Base-by-base conservation (phyloP, 805 yeast genomes). In the Lipomyces sp. region DNA sequence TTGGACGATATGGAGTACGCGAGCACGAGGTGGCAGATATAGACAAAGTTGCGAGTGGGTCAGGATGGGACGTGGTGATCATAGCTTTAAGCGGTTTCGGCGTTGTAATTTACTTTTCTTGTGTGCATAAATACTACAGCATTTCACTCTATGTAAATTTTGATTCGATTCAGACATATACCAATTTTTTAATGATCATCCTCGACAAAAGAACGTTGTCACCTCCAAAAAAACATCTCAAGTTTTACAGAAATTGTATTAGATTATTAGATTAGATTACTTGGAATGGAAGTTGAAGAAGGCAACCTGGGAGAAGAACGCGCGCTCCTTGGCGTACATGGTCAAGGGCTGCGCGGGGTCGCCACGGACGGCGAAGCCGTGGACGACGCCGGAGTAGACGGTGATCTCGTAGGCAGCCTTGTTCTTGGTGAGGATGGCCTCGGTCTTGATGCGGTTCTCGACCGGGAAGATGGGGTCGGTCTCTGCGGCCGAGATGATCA, bases 401-500 rank as follows among this genome's bases (percentile, higher is more conserved):
- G 81, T 79, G 23, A 83, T 61, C 68, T 79, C 82, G 71, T 78
- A 89, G 37, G 72, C 72, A 34, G 79, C 79, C 48, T 74, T 75
- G 47, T 74, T 74, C 57, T 77, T 77, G 51, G 69, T 69, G 61
- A 84, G 76, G 59, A 75, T 77, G 8, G 68, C 78, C 68, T 82
- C 87, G 24, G 90, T 78, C 61, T 73, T 61, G 51, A 67, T 72
- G 70, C 95, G 82, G 61, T 79, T 69, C 46, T 86, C 93, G 0
- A 66, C 66, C 2, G 88, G 64, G 76, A 83, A 90, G 44, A 76
- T 70, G 0, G 62, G 45, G 66, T 90, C 97, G 16, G 56, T 67
- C 70, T 86, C 59, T 26, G 95, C 95, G 48, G 86, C 86, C 19
- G 86, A 74, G 58, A 89, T 81, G 56, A 82, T 58, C 26, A 90